These are phyloP conservation scores for Globisporangium canariense DNA, from an alignment of 352 stramenopile species.

Conservation along the genomic window DNA sequence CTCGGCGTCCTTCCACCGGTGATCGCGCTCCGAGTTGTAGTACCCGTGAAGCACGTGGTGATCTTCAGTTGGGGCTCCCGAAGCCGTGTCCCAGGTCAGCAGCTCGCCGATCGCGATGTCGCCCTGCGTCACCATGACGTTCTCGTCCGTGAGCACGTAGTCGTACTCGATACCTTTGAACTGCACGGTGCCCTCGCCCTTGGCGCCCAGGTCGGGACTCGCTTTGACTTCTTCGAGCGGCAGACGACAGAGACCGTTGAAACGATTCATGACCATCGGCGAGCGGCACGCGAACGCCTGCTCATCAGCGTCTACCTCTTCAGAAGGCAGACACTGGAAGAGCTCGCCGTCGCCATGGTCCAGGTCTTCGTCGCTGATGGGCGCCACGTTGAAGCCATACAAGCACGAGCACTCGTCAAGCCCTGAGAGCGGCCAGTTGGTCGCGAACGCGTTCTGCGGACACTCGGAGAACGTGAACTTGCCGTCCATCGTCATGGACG, in stretches of 20 bases:
- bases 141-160: slow-evolving; percentile 70
- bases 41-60: slow-evolving; percentile 63
- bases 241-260: slow-evolving; percentile 60
- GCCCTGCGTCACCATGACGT: slow-evolving; percentile 75
- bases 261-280: slow-evolving; percentile 38
- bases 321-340: slow-evolving; percentile 33
- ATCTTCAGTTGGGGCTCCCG: slow-evolving; percentile 6
- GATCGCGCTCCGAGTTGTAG: slow-evolving; percentile 74
- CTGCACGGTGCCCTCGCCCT: slow-evolving; percentile 32
- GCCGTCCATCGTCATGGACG: slow-evolving; percentile 14
- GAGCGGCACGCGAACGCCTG: slow-evolving; percentile 33
- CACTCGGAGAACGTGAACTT: slow-evolving; percentile 38
- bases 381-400: slow-evolving; percentile 37
- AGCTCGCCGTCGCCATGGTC: slow-evolving; percentile 29
- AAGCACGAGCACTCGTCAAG: slow-evolving; percentile 45
- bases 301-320: slow-evolving; percentile 33
- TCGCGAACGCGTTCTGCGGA: slow-evolving; percentile 44
- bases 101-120: slow-evolving; percentile 72
- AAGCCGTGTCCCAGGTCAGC: slow-evolving; percentile 26
- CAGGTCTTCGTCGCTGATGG: slow-evolving; percentile 26
- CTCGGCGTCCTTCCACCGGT: slow-evolving; percentile 55
- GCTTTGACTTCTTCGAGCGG: slow-evolving; percentile 53
- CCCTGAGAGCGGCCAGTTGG: slow-evolving; percentile 38
- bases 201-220: not conserved
- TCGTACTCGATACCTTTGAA: slow-evolving; percentile 83